Evolutionary conservation across 2,329 filamentous ascomycete species (phyloP).

Genomic region (Daldinia sp.): DNA sequence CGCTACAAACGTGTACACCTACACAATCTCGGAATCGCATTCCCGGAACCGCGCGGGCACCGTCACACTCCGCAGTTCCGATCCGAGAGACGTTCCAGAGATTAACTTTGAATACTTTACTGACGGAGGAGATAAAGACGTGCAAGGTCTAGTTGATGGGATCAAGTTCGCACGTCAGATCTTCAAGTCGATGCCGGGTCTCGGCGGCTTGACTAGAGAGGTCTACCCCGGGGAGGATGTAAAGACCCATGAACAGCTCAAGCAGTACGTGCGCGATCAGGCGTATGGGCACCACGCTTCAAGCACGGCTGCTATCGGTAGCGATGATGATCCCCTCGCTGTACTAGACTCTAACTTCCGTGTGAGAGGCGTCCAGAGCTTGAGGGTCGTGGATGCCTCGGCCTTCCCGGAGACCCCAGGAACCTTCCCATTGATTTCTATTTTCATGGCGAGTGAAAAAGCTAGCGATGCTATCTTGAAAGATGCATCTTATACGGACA

Average conservation of each 20-base stretch:
- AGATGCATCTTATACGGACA: neutral
- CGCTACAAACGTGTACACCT: conserved; percentile 31
- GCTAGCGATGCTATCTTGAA: conserved; percentile 8
- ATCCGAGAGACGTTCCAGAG: conserved; percentile 36
- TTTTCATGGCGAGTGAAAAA: conserved; percentile 19
- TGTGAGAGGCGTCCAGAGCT: neutral
- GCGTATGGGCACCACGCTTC: conserved; percentile 64
- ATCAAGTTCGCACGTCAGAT: conserved; percentile 25
- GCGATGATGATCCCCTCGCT: conserved; percentile 58
- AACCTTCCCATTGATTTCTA: conserved; percentile 17
- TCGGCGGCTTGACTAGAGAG: neutral
- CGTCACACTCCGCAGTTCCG: conserved; percentile 30
- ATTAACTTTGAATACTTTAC: conserved; percentile 33
- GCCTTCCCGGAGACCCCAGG: conserved; percentile 10
- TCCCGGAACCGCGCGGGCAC: conserved; percentile 38
- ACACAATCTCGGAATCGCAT: conserved; percentile 37
- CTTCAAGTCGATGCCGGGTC: neutral
- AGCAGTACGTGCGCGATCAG: conserved; percentile 55
- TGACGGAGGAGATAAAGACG: conserved; percentile 3
- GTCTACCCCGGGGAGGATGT: conserved; percentile 29
- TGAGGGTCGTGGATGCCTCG: conserved; percentile 7
- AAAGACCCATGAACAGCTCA: conserved; percentile 51
- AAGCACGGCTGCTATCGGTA: conserved; percentile 61
- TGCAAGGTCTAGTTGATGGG: conserved; percentile 33
- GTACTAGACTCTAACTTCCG: conserved; percentile 58